Conservation (phyloP, 257 asterid species). For the Petrea volubilis region DNA sequence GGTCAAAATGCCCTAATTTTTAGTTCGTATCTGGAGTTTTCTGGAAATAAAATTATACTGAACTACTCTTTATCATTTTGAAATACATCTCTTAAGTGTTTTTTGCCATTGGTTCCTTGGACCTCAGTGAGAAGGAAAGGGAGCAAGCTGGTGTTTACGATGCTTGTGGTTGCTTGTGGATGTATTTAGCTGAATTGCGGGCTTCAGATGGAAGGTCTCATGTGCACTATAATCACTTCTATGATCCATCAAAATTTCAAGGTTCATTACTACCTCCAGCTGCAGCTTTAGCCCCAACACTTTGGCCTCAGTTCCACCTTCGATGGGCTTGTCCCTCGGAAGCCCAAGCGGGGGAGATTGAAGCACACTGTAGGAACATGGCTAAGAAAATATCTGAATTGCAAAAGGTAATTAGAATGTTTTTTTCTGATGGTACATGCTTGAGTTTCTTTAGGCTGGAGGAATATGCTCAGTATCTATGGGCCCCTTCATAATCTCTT, state of each 20-base stretch:
- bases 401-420: conserved; percentile 56
- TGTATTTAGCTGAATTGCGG: conserved; percentile 76
- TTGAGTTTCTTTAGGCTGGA: no score
- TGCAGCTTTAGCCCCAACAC: conserved; percentile 96
- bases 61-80: conserved; percentile 3
- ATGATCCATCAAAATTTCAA: conserved; percentile 68
- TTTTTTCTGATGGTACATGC: no score
- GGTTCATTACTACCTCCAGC: conserved; percentile 91
- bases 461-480: no score
- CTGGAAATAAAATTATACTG: no score
- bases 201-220: conserved; percentile 73
- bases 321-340: conserved; percentile 96
- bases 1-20: not conserved
- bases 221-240: conserved; percentile 79
- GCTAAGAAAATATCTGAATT: conserved; percentile 57
- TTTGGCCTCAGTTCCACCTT: conserved; percentile 99
- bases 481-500: not conserved
- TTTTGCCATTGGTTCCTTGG: conserved; percentile 2
- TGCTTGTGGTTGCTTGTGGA: conserved; percentile 88
- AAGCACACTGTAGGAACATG: conserved; percentile 79
- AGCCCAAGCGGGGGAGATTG: conserved; percentile 91
- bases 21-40: conserved; percentile 1
- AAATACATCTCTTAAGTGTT: not conserved
- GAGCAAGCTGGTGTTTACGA: conserved; percentile 85
- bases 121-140: conserved; percentile 88